These are phyloP conservation scores for Trifolium pratense DNA, from an alignment of 306 rosid genomes.

Conservation along the genomic window DNA sequence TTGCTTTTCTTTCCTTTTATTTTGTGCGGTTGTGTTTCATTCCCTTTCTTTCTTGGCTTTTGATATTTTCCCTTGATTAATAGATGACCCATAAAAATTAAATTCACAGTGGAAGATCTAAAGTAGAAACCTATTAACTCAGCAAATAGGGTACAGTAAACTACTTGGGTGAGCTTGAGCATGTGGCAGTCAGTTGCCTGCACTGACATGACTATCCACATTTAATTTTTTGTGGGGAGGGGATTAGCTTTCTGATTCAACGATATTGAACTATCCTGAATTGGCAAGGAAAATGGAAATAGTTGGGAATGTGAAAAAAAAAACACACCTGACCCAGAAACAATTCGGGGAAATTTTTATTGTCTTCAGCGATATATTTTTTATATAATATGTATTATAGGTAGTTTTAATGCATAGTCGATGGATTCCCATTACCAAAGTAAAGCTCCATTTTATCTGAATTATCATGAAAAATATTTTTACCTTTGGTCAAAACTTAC, in stretches of 20 bases:
- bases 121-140: conserved; percentile 13
- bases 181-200: conserved; percentile 10
- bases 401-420: conserved; percentile 8
- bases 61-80: conserved; percentile 4
- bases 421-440: conserved; percentile 30
- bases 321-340: conserved; percentile 18
- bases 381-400: conserved; percentile 19
- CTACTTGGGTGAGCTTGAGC: conserved; percentile 27
- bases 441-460: conserved; percentile 34
- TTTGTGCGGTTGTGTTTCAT: neutral
- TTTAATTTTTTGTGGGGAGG: neutral
- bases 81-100: neutral
- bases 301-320: conserved; percentile 13
- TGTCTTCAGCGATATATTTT: conserved; percentile 1
- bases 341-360: conserved; percentile 8
- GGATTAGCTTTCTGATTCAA: conserved; percentile 29
- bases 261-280: neutral
- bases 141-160: conserved; percentile 2
- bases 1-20: conserved; percentile 2
- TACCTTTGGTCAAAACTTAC: conserved; percentile 19
- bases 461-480: conserved; percentile 16
- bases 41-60: neutral
- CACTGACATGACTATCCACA: neutral
- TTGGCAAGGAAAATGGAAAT: conserved; percentile 26
- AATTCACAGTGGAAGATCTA: conserved; percentile 23